Evolutionary conservation across 306 rosid genomes (phyloP).

Genomic region (Macrotyloma uniflorum): DNA sequence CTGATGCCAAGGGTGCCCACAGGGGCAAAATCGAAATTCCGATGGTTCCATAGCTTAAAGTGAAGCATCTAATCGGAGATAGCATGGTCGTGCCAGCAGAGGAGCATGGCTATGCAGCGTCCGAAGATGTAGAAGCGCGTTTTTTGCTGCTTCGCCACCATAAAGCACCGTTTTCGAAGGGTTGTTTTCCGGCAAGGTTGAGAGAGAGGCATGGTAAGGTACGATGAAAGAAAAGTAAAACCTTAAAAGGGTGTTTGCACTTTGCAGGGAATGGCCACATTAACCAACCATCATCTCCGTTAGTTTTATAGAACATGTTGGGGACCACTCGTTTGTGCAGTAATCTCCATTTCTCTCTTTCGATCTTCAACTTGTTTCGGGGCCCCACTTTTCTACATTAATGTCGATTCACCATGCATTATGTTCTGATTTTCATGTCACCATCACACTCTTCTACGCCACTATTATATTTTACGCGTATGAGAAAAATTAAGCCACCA

Average conservation of each 20-base stretch:
- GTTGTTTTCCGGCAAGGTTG: constrained; percentile 34
- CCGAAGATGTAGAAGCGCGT: constrained; percentile 52
- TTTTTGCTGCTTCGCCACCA: constrained; percentile 49
- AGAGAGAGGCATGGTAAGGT: constrained; percentile 34
- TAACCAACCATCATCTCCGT: background rate
- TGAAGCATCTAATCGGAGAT: constrained; percentile 41
- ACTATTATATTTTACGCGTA: background rate
- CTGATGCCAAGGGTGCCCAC: background rate
- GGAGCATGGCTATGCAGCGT: constrained; percentile 54
- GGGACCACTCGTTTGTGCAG: background rate
- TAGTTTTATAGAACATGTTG: background rate
- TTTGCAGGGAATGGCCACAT: background rate
- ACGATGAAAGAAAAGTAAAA: background rate
- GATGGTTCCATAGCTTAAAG: background rate
- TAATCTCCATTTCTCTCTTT: background rate
- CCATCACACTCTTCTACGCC: background rate
- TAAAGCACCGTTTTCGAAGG: constrained; percentile 40
- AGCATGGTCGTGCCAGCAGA: constrained; percentile 55
- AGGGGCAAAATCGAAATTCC: background rate
- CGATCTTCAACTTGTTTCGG: background rate
- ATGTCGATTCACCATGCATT: constrained; percentile 12
- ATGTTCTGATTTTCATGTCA: background rate
- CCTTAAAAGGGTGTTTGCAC: background rate
- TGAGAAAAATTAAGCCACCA: too few species aligned
- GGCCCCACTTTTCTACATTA: background rate